These are phyloP conservation scores for Pythium coloratum DNA, from an alignment of 352 stramenopile species.

Conservation along the genomic window DNA sequence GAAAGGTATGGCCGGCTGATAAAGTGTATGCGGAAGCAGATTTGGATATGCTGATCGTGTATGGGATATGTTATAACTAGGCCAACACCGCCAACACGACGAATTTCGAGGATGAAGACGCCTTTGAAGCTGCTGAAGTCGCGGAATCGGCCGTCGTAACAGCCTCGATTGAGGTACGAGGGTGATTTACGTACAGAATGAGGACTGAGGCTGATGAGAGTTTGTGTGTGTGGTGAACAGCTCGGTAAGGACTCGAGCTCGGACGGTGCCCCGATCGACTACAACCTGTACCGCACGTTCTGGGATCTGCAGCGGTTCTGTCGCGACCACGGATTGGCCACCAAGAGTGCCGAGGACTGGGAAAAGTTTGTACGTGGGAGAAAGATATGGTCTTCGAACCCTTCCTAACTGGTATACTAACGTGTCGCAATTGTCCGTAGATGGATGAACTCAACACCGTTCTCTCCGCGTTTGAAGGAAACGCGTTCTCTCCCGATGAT, in stretches of 20 bases:
- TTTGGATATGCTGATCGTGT: too few species aligned
- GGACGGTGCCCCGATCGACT: slow-evolving; percentile 76
- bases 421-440: slow-evolving; percentile 25
- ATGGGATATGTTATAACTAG: slow-evolving; percentile 16
- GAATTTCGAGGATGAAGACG: slow-evolving; percentile 74
- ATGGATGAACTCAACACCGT: slow-evolving; percentile 78
- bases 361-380: slow-evolving; percentile 78
- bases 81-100: slow-evolving; percentile 81
- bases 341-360: slow-evolving; percentile 67
- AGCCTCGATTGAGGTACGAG: slow-evolving; percentile 16
- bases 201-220: background rate
- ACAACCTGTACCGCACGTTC: slow-evolving; percentile 91
- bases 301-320: slow-evolving; percentile 91
- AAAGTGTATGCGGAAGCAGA: too few species aligned
- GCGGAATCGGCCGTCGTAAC: slow-evolving; percentile 30
- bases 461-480: slow-evolving; percentile 80
- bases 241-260: slow-evolving; percentile 46
- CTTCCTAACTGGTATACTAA: too few species aligned
- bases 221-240: slow-evolving; percentile 28
- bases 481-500: slow-evolving; percentile 83
- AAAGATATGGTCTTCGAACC: too few species aligned
- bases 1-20: slow-evolving; percentile 40
- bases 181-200: background rate
- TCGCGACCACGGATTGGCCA: slow-evolving; percentile 66
- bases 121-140: slow-evolving; percentile 64